A percentile compares a stretch with the other conserved stretches of the same genome.
Conservation (phyloP, 805 yeast genomes). For the Jamesozyma hellenica region DNA sequence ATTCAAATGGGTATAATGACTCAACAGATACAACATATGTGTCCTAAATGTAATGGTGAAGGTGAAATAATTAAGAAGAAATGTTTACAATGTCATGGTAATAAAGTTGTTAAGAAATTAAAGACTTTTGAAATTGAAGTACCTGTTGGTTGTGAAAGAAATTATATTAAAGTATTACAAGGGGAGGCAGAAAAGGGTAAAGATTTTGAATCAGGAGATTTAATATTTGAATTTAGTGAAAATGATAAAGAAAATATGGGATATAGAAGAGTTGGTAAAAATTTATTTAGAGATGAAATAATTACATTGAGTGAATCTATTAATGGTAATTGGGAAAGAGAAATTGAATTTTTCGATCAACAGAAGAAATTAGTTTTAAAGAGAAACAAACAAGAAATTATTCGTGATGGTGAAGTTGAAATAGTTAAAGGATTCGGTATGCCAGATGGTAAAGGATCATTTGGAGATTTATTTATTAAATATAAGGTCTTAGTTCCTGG, state of each 20-base stretch:
- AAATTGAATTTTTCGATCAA: conserved; percentile 56
- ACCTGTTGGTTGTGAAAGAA: conserved; percentile 61
- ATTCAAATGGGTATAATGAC: conserved; percentile 83
- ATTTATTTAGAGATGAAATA: conserved; percentile 74
- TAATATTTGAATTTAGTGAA: conserved; percentile 55
- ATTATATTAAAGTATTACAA: conserved; percentile 44
- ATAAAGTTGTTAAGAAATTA: conserved; percentile 45
- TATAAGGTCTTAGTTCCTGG: conserved; percentile 39
- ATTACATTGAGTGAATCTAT: conserved; percentile 63
- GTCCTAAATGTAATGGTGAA: conserved; percentile 71
- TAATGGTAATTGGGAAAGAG: conserved; percentile 71
- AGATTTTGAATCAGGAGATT: conserved; percentile 66
- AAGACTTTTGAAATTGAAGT: conserved; percentile 54
- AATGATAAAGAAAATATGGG: conserved; percentile 51
- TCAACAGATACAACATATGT: conserved; percentile 69
- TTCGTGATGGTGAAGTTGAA: conserved; percentile 64
- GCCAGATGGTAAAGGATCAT: conserved; percentile 48
- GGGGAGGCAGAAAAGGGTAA: conserved; percentile 85
- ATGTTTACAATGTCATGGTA: conserved; percentile 66
- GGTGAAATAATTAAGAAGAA: conserved; percentile 57
- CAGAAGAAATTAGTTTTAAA: conserved; percentile 37
- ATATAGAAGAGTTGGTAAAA: conserved; percentile 65
- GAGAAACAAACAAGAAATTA: conserved; percentile 43
- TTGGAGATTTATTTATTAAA: conserved; percentile 44
- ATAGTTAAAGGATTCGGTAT: conserved; percentile 67